phyloP scores from a whole-genome alignment of 352 stramenopile genomes.

The Phytophthora tubulina region DNA sequence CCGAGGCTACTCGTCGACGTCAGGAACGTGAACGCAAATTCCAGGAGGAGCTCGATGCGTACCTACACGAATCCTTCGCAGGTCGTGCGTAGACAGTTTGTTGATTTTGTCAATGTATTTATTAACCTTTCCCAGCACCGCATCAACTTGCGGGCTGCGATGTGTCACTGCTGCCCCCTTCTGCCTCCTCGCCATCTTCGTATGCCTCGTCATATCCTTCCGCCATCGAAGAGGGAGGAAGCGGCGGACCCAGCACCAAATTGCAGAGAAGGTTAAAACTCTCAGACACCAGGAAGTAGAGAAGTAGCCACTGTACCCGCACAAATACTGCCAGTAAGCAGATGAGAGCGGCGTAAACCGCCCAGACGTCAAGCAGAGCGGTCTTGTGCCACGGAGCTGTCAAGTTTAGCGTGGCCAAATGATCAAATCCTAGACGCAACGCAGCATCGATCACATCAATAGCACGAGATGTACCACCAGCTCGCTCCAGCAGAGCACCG shows the following conservation, averaged over 20 bases:
- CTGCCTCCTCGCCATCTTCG: constrained; percentile 27
- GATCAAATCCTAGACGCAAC: constrained; percentile 62
- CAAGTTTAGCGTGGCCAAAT: constrained; percentile 79
- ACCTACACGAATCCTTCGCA: constrained; percentile 40
- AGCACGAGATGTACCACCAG: constrained; percentile 67
- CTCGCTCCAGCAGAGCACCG: constrained; percentile 62
- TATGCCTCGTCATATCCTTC: constrained; percentile 40
- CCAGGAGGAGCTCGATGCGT: constrained; percentile 67
- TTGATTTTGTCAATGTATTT: constrained; percentile 28
- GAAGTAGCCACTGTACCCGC: constrained; percentile 71
- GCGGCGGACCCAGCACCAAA: constrained; percentile 53
- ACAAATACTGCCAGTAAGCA: constrained; percentile 73
- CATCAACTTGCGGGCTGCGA: constrained; percentile 28
- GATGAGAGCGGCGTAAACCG: constrained; percentile 75
- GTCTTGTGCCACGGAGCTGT: constrained; percentile 80
- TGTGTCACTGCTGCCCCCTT: constrained; percentile 27
- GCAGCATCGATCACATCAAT: constrained; percentile 77
- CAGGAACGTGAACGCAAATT: constrained; percentile 62
- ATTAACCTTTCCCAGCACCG: constrained; percentile 17
- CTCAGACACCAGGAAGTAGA: constrained; percentile 70
- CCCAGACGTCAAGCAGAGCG: constrained; percentile 83
- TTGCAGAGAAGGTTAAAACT: constrained; percentile 48
- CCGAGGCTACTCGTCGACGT: constrained; percentile 37
- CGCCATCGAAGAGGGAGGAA: constrained; percentile 29
- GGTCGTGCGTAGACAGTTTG: constrained; percentile 27